Base-by-base conservation (phyloP, 768 basidiomycete species). In the Aureoboletus auriporus region DNA sequence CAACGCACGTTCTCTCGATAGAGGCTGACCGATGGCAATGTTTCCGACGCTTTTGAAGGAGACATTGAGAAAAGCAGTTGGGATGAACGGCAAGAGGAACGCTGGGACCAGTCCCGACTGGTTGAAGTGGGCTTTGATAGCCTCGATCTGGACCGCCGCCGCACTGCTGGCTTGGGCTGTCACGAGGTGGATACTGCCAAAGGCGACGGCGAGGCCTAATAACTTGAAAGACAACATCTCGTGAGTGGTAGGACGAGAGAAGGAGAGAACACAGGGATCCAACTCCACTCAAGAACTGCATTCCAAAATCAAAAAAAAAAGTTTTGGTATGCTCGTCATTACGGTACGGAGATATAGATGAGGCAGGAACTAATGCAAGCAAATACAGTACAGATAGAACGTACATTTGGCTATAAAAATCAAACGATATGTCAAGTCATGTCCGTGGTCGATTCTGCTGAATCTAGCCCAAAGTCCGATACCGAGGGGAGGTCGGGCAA, bases 121-220 rank as follows among this genome's bases (percentile, higher is more conserved):
- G 12, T 57, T 66, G 64, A 90, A 86, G 64, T 89, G 82, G 17
- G 87, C 88, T 60, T 84, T 69, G 44, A 86, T 79, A 31, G 77
- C 80, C 47, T 73, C 73, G 40, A 87, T 68, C 48, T 74, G 74
- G 31, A 82, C 53, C 17, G 61, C 51, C 17, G 61, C 51, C 30
- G 67, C 65, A 46, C 69, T 70, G 47, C 67, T 68, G 47, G 62
- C 55, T 63, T 84, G 81, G 20, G 79, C 79, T 31, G 62, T 53
- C 47, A 68, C 70, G 58, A 76, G 63, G 29, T 73, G 69, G 29
- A 42, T 13, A 26, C 10, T 41, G 44, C 72, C 57, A 55, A 82
- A 58, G 49, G 70, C 62, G 45, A 75, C 59, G 52, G 69, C 61
- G 44, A 59, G 44, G 29, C 30, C 9, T 26, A 49, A 28, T 1